These are phyloP conservation scores for Parvularia atlantis DNA, from an alignment of 78 protist species.

Conservation along the genomic window DNA sequence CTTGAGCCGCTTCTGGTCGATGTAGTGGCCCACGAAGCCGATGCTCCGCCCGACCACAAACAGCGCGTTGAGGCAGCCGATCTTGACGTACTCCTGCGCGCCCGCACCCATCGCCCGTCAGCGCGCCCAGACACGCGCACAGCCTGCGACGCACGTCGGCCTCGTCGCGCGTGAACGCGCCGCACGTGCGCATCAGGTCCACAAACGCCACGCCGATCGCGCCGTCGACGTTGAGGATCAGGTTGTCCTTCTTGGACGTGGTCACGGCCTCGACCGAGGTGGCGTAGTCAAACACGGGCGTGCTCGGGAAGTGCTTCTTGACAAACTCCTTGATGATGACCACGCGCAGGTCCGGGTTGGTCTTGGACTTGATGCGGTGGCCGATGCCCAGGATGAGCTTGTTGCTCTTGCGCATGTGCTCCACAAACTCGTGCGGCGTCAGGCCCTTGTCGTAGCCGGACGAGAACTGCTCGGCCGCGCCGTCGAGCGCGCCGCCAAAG, in stretches of 20 bases:
- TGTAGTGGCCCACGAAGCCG: conserved; percentile 86
- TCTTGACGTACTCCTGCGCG: conserved; percentile 40
- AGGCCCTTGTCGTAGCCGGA: conserved; percentile 58
- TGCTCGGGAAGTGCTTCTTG: conserved; percentile 33
- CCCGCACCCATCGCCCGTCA: too few relatives aligned
- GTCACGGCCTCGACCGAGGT: conserved; percentile 74
- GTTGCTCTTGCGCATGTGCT: conserved; percentile 54
- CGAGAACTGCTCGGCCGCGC: conserved; percentile 55
- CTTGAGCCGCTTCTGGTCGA: conserved; percentile 86
- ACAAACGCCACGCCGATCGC: conserved; percentile 69
- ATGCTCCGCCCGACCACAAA: conserved; percentile 82
- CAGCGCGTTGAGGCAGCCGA: conserved; percentile 75
- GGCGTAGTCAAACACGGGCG: conserved; percentile 44
- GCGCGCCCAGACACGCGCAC: too few relatives aligned
- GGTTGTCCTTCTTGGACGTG: conserved; percentile 71
- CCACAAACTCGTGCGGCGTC: conserved; percentile 72
- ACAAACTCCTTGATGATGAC: conserved; percentile 55
- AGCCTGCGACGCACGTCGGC: too few relatives aligned
- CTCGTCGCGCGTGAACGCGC: conserved; percentile 76
- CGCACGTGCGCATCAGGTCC: conserved; percentile 72
- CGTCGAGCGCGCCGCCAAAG: conserved; percentile 91
- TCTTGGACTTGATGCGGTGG: conserved; percentile 76
- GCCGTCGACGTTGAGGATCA: conserved; percentile 92
- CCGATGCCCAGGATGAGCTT: conserved; percentile 86
- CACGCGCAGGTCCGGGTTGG: conserved; percentile 86